Base-by-base conservation (phyloP, 2,329 filamentous ascomycete genomes). In the Trichothecium sympodiale region DNA sequence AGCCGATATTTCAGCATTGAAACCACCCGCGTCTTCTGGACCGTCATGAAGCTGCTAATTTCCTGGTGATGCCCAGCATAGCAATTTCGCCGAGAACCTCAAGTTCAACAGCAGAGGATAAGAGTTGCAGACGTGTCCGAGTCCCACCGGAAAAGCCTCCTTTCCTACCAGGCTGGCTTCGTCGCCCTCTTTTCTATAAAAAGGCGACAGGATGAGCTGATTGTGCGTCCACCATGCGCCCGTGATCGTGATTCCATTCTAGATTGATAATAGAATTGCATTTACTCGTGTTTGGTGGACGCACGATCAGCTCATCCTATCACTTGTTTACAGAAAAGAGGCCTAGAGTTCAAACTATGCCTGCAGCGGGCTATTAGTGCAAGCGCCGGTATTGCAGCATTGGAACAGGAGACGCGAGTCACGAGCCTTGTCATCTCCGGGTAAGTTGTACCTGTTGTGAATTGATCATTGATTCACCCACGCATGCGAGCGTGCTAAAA, bases 191-290 rank as follows among this genome's bases (percentile, higher is more conserved):
- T n/a, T n/a, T n/a, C n/a, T n/a, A n/a, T n/a, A 2, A 65, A 63
- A 2, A 56, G 56, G 4, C 65, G 61, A 17, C 55, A 59, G 30
- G 65, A 68, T 15, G 63, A 62, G 3, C 57, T 65, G 38, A 74
- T 74, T 33, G 65, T 74, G 12, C 70, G 70, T 0, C 69, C 70
- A 3, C 74, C 70, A 0, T 73, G 69, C 27, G 70, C 69, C 1
- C 70, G 69, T 38, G n/a, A n/a, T n/a, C n/a, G n/a, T n/a, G n/a
- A n/a, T 69, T 70, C 29, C 57, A 73, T 10, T 66, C 67, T 2
- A 62, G 65, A 1, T 52, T 70, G n/a, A n/a, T n/a, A n/a, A n/a
- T n/a, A n/a, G n/a, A n/a, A n/a, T n/a, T n/a, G n/a, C 3, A 59
- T 72, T 43, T 56, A 72, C 10, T 53, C 59, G 16, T 59, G 53